These are phyloP conservation scores for Suzukiozyma palmioleophila DNA, from an alignment of 1,139 yeast species.

Conservation along the genomic window DNA sequence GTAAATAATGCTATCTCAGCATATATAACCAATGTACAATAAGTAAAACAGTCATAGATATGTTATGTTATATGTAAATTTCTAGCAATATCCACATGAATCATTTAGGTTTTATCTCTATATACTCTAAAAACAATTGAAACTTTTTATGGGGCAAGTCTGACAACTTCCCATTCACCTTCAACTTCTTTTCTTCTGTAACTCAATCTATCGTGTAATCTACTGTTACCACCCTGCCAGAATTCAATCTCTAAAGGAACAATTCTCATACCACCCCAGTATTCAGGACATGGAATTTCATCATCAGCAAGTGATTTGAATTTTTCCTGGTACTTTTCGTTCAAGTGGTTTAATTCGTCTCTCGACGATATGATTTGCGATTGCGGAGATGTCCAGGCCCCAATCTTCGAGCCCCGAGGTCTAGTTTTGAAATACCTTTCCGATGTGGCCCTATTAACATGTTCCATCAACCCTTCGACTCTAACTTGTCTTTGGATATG, in stretches of 20 bases:
- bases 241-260: slow-evolving; percentile 90
- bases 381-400: slow-evolving; percentile 98
- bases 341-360: slow-evolving; percentile 55
- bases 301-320: slow-evolving; percentile 55
- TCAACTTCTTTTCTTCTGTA: slow-evolving; percentile 53
- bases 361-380: slow-evolving; percentile 55
- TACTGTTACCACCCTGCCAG: slow-evolving; percentile 92
- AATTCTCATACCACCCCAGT: slow-evolving; percentile 92
- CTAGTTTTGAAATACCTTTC: slow-evolving; percentile 78
- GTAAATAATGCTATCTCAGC: neutral
- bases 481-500: slow-evolving; percentile 87
- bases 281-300: slow-evolving; percentile 83
- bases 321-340: slow-evolving; percentile 46
- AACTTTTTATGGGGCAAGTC: slow-evolving; percentile 70
- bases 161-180: slow-evolving; percentile 55
- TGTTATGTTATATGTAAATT: neutral
- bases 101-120: neutral
- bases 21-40: neutral
- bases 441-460: slow-evolving; percentile 67
- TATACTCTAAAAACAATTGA: neutral
- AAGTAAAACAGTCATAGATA: neutral
- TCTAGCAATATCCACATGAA: neutral
- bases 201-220: slow-evolving; percentile 88
- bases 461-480: slow-evolving; percentile 81
- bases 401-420: slow-evolving; percentile 89